These are phyloP conservation scores for Lipomyces chichibuensis DNA, from an alignment of 805 yeast species.

Conservation along the genomic window DNA sequence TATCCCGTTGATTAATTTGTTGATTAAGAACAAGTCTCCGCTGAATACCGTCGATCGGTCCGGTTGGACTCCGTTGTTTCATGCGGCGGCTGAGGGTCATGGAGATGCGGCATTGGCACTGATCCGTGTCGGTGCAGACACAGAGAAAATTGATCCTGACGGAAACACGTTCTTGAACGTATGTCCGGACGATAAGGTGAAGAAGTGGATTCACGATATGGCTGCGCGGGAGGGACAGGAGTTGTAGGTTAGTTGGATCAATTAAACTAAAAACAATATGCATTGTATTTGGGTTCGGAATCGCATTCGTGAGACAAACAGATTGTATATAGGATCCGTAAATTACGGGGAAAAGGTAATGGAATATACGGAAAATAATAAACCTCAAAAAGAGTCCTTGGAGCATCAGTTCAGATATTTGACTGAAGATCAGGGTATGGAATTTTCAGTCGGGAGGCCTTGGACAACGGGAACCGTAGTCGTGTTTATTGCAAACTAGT, in stretches of 20 bases:
- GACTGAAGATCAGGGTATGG: too few relatives aligned
- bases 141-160: conserved; percentile 50
- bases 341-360: not conserved
- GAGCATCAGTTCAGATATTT: too few relatives aligned
- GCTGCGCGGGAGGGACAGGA: conserved; percentile 24
- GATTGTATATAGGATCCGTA: not conserved
- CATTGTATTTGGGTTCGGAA: not conserved
- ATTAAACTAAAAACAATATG: not conserved
- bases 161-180: conserved; percentile 61
- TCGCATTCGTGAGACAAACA: not conserved
- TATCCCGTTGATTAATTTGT: conserved; percentile 55
- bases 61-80: conserved; percentile 89
- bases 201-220: conserved; percentile 40
- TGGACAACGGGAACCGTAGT: too few relatives aligned
- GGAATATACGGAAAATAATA: not conserved
- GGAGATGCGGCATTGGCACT: conserved; percentile 71
- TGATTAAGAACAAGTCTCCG: conserved; percentile 60
- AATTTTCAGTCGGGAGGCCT: too few relatives aligned
- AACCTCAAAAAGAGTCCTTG: too few relatives aligned
- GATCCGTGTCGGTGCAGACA: conserved; percentile 69
- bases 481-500: not conserved
- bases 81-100: conserved; percentile 88
- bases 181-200: conserved; percentile 58
- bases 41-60: conserved; percentile 67
- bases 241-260: not conserved